phyloP scores from a whole-genome alignment of 345 rosid genomes.

The Draba incana region DNA sequence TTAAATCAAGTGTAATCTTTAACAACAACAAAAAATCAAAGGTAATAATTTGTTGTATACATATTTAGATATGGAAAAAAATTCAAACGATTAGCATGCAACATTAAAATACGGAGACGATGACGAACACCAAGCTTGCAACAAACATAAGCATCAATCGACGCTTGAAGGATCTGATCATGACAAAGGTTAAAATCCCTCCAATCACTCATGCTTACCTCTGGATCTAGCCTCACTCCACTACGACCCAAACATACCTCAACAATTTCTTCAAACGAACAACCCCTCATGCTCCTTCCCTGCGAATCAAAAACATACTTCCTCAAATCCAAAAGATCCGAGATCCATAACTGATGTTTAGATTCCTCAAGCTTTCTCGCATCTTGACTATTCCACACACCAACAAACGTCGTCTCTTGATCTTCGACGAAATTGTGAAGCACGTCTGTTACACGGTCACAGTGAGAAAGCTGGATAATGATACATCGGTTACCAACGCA shows the following conservation, averaged over 20 bases:
- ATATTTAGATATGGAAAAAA: too few relatives aligned
- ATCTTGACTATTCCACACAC: slow-evolving; percentile 32
- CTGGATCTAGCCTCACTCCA: slow-evolving; percentile 35
- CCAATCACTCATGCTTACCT: slow-evolving; percentile 46
- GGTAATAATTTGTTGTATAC: too few relatives aligned
- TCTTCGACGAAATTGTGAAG: slow-evolving; percentile 39
- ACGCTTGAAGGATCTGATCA: slow-evolving; percentile 42
- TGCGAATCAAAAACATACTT: slow-evolving; percentile 1
- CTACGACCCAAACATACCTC: slow-evolving; percentile 37
- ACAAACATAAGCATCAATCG: slow-evolving; percentile 37
- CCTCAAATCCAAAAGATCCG: slow-evolving; percentile 39
- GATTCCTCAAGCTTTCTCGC: slow-evolving; percentile 22
- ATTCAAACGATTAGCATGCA: too few relatives aligned
- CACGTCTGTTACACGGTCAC: neutral
- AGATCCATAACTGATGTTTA: too few relatives aligned
- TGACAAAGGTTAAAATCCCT: slow-evolving; percentile 8
- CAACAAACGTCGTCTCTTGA: neutral
- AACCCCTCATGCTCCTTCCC: neutral
- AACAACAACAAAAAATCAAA: too few relatives aligned
- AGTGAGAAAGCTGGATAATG: slow-evolving; percentile 41
- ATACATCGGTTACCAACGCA: slow-evolving; percentile 42
- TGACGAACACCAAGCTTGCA: slow-evolving; percentile 33
- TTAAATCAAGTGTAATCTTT: neutral
- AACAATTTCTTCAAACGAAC: slow-evolving; percentile 40
- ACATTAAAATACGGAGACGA: too few relatives aligned